These are phyloP conservation scores for Eudorina sp. DNA, from an alignment of 139 green algal species.

Conservation along the genomic window DNA sequence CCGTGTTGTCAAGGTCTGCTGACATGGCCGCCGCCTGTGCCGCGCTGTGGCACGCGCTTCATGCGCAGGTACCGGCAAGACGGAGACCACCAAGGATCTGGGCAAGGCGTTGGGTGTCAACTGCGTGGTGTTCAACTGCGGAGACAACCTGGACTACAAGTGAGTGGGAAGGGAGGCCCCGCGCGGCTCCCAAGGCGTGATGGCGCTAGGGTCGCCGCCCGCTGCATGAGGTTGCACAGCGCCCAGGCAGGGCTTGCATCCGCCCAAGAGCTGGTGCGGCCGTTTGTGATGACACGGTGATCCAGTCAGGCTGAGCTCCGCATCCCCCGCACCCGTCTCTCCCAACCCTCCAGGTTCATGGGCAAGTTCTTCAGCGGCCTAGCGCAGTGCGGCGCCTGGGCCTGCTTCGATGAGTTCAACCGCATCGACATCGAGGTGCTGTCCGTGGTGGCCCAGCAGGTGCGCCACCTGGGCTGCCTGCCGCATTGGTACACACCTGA, in stretches of 20 bases:
- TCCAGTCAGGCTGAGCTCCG: neutral
- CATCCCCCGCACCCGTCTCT: neutral
- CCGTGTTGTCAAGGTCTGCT: no score
- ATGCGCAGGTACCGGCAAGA: constrained; percentile 82
- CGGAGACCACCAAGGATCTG: constrained; percentile 93
- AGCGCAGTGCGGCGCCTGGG: constrained; percentile 88
- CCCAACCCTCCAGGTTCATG: constrained; percentile 74
- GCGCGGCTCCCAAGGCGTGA: no score
- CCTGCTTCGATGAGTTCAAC: constrained; percentile 95
- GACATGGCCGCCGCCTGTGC: neutral
- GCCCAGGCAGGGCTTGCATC: no score
- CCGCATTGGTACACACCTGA: neutral
- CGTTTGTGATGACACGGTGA: no score
- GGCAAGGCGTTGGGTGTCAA: constrained; percentile 89
- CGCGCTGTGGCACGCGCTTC: neutral
- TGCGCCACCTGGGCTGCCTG: neutral
- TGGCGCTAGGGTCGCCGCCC: no score
- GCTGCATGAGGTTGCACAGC: no score
- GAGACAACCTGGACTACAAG: constrained; percentile 91
- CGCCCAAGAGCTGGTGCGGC: no score
- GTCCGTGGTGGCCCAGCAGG: constrained; percentile 89
- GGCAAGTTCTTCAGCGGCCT: constrained; percentile 91
- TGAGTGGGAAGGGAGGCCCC: constrained; percentile 50
- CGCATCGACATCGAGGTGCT: constrained; percentile 92
- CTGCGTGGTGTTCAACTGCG: constrained; percentile 95